These are phyloP conservation scores for Psidium guajava DNA, from an alignment of 345 rosid species.

Conservation along the genomic window DNA sequence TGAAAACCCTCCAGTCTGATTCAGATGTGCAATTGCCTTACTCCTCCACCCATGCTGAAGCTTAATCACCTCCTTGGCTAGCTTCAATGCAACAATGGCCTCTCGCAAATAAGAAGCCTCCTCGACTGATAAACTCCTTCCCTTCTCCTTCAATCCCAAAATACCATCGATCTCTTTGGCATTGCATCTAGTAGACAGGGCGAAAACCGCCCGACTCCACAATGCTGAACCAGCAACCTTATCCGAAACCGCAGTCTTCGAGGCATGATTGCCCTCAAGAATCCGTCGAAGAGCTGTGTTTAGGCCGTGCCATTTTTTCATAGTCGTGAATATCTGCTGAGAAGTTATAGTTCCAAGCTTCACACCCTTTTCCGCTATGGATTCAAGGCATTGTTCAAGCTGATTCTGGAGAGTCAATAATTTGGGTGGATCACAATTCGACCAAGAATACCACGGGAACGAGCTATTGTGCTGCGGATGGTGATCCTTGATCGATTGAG, in stretches of 20 bases:
- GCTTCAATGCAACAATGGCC: conserved; percentile 53
- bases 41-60: conserved; percentile 72
- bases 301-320: conserved; percentile 81
- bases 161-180: conserved; percentile 59
- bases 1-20: conserved; percentile 63
- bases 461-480: conserved; percentile 59
- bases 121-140: conserved; percentile 47
- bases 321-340: conserved; percentile 59
- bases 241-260: conserved; percentile 23
- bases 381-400: conserved; percentile 84
- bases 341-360: conserved; percentile 67
- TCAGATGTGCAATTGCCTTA: conserved; percentile 69
- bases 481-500: conserved; percentile 61
- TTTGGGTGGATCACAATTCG: conserved; percentile 48
- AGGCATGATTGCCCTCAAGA: conserved; percentile 11
- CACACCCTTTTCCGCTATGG: conserved; percentile 61
- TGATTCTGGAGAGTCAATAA: conserved; percentile 55
- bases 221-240: conserved; percentile 49
- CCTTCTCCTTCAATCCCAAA: conserved; percentile 41
- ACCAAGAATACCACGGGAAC: conserved; percentile 90
- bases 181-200: conserved; percentile 63
- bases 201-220: conserved; percentile 68
- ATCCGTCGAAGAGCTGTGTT: conserved; percentile 48
- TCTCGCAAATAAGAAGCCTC: conserved; percentile 78
- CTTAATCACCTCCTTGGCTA: conserved; percentile 71